A percentile compares a stretch with the other conserved stretches of the same genome.
Evolutionary conservation across 2,329 filamentous ascomycete genomes (phyloP).

Genomic region (Amphichorda felina): DNA sequence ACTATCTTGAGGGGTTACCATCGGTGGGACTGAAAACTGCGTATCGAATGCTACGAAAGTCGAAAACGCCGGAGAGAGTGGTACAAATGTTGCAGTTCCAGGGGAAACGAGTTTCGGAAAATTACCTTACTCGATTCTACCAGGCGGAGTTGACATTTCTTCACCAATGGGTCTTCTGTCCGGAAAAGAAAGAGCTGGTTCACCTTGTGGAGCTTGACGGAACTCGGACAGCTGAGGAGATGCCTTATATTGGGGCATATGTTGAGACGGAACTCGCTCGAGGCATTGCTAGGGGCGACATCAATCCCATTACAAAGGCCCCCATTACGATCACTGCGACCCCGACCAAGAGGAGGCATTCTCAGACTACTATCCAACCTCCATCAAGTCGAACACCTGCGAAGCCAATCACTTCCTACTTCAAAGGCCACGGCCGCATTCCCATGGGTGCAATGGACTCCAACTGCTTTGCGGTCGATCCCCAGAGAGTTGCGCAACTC

Average conservation of each 20-base stretch:
- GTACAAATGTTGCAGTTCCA: constrained; percentile 80
- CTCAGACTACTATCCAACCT: constrained; percentile 16
- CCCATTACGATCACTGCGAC: constrained; percentile 33
- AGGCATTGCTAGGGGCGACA: constrained; percentile 66
- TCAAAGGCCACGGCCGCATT: constrained; percentile 36
- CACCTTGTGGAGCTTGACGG: constrained; percentile 58
- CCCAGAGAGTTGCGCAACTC: constrained; percentile 31
- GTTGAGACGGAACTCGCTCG: constrained; percentile 59
- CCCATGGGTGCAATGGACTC: constrained; percentile 52
- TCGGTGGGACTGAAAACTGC: constrained; percentile 89
- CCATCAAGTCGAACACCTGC: constrained; percentile 12
- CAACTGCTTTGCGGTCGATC: constrained; percentile 46
- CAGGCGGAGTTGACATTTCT: constrained; percentile 88
- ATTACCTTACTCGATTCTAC: constrained; percentile 71
- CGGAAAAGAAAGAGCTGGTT: constrained; percentile 56
- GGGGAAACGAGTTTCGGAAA: constrained; percentile 71
- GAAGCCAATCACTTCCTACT: constrained; percentile 44
- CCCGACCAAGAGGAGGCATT: constrained; percentile 29
- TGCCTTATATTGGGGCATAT: constrained; percentile 71
- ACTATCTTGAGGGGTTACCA: constrained; percentile 80
- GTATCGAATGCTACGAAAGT: constrained; percentile 77
- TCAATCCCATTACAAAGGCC: constrained; percentile 83
- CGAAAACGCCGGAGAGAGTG: constrained; percentile 76
- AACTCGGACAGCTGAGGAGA: constrained; percentile 51
- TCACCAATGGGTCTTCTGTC: constrained; percentile 91